Percentiles rank a stretch among this genome's conserved stretches.
These are phyloP conservation scores for Hygrophila difformis DNA, from an alignment of 257 asterid species.

Conservation along the genomic window DNA sequence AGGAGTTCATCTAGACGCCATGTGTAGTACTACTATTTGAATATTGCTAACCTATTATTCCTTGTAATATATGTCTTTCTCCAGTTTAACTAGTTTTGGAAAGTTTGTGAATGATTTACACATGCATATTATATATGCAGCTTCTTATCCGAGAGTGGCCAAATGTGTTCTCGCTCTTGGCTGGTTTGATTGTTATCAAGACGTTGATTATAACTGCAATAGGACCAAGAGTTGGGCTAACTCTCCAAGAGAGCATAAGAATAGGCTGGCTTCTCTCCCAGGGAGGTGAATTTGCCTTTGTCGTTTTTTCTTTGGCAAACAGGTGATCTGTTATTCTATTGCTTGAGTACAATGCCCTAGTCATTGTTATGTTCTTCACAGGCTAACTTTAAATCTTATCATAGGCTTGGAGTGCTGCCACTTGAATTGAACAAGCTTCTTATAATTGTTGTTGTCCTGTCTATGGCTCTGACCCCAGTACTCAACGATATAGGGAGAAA, in stretches of 20 bases:
- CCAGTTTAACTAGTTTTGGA: constrained; percentile 6
- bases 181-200: constrained; percentile 85
- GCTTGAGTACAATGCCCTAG: constrained; percentile 9
- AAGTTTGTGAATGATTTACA: constrained; percentile 11
- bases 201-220: constrained; percentile 83
- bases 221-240: constrained; percentile 91
- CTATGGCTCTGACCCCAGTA: constrained; percentile 94
- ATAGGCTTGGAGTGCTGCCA: constrained; percentile 98
- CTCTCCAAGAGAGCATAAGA: constrained; percentile 85
- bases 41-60: not conserved
- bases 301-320: constrained; percentile 92
- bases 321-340: constrained; percentile 34
- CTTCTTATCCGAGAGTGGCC: constrained; percentile 99
- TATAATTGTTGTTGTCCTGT: constrained; percentile 91
- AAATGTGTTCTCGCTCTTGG: constrained; percentile 86
- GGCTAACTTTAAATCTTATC: constrained; percentile 17
- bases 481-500: constrained; percentile 86
- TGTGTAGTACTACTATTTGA: too few species aligned
- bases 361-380: constrained; percentile 8
- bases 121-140: constrained; percentile 35
- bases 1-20: too few species aligned
- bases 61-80: not conserved
- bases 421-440: constrained; percentile 97
- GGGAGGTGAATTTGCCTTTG: constrained; percentile 98
- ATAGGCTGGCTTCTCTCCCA: constrained; percentile 96